phyloP scores from a whole-genome alignment of 352 stramenopile species.

The Plasmopara halstedii region DNA sequence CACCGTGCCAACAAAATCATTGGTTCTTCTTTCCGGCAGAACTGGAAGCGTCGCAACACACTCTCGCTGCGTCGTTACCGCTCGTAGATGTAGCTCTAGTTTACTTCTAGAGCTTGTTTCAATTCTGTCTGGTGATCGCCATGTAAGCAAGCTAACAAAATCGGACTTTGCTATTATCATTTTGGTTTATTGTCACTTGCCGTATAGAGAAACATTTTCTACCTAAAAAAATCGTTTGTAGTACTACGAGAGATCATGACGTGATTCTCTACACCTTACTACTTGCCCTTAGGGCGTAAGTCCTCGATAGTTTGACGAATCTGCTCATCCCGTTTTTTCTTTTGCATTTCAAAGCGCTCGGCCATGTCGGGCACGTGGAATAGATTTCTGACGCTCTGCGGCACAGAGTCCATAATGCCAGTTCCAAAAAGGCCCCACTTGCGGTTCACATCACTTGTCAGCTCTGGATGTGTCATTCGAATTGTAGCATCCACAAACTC shows the following conservation, averaged over 20 bases:
- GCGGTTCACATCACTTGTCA: slow-evolving; percentile 56
- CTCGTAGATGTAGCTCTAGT: slow-evolving; percentile 59
- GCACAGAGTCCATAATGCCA: slow-evolving; percentile 69
- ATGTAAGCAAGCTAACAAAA: slow-evolving; percentile 26
- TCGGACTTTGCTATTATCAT: slow-evolving; percentile 35
- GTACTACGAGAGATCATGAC: no score
- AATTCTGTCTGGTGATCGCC: slow-evolving; percentile 15
- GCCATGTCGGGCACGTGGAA: slow-evolving; percentile 59
- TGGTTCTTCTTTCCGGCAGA: slow-evolving; percentile 93
- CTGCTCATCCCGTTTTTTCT: slow-evolving; percentile 59
- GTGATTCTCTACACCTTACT: neutral
- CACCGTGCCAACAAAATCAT: slow-evolving; percentile 99
- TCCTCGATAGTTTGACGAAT: slow-evolving; percentile 71
- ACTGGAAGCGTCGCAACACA: slow-evolving; percentile 99
- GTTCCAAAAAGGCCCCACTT: slow-evolving; percentile 83
- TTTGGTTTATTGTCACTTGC: neutral
- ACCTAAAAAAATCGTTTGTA: no score
- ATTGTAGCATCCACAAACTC: slow-evolving; percentile 77
- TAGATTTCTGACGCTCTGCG: slow-evolving; percentile 49
- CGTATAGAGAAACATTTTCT: no score
- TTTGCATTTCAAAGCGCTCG: slow-evolving; percentile 62
- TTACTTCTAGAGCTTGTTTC: slow-evolving; percentile 17
- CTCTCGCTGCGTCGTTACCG: slow-evolving; percentile 97
- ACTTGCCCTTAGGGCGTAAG: slow-evolving; percentile 64
- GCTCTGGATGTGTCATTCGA: slow-evolving; percentile 69